A percentile compares a stretch with the other conserved stretches of the same genome.
phyloP scores from a whole-genome alignment of 2,329 filamentous ascomycete species.

The Phyllosticta capitalensis region DNA sequence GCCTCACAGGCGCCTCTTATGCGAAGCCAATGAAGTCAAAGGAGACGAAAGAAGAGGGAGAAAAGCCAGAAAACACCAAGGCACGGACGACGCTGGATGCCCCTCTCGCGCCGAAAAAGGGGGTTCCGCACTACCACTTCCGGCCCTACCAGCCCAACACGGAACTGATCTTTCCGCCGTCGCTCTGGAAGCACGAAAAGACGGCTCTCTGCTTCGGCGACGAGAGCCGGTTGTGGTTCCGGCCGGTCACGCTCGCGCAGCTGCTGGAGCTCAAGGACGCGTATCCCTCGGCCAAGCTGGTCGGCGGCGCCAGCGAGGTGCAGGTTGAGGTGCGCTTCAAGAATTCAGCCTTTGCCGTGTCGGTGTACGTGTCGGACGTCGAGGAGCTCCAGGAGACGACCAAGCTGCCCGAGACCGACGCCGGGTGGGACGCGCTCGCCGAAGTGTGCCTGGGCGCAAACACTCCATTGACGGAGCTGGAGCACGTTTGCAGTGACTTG shows the following conservation, averaged over 20 bases:
- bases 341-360: slow-evolving; percentile 76
- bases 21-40: slow-evolving; percentile 28
- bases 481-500: slow-evolving; percentile 69
- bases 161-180: slow-evolving; percentile 84
- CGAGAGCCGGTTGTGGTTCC: slow-evolving; percentile 85
- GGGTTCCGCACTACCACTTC: slow-evolving; percentile 56
- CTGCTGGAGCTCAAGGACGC: slow-evolving; percentile 79
- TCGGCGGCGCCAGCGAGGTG: slow-evolving; percentile 89
- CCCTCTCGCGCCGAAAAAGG: slow-evolving; percentile 43
- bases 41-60: slow-evolving; percentile 15
- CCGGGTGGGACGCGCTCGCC: slow-evolving; percentile 19
- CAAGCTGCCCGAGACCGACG: slow-evolving; percentile 18
- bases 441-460: slow-evolving; percentile 76
- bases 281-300: slow-evolving; percentile 82
- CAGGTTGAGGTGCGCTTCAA: slow-evolving; percentile 99
- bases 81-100: slow-evolving; percentile 26
- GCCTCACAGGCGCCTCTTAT: slow-evolving; percentile 23
- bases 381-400: slow-evolving; percentile 69
- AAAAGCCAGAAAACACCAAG: slow-evolving; percentile 42
- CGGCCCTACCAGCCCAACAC: slow-evolving; percentile 85
- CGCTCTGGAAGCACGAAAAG: slow-evolving; percentile 70
- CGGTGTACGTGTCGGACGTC: slow-evolving; percentile 87
- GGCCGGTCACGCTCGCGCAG: slow-evolving; percentile 75
- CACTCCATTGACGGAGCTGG: slow-evolving; percentile 80
- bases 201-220: slow-evolving; percentile 80